Conservation (phyloP, 345 rosid genomes). For the Lenwebbia sp. region DNA sequence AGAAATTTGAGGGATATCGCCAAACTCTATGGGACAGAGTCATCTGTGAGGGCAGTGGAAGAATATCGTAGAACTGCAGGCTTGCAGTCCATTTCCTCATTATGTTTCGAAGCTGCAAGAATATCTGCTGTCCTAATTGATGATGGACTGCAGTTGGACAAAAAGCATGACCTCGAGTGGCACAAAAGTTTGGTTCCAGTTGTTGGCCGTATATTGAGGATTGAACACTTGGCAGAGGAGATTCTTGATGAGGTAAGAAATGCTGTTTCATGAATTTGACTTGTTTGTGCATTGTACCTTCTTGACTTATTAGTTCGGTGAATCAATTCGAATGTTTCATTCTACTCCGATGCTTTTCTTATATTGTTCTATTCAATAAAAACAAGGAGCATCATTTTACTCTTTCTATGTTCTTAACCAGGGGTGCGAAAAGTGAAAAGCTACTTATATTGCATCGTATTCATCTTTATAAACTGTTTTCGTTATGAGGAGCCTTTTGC, state of each 20-base stretch:
- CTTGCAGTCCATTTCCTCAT: constrained; percentile 36
- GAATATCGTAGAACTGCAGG: constrained; percentile 50
- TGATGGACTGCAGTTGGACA: constrained; percentile 79
- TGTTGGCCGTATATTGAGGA: constrained; percentile 74
- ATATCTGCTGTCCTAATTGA: constrained; percentile 80
- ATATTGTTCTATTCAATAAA: neutral
- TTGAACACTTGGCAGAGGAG: constrained; percentile 76
- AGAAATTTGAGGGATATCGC: constrained; percentile 77
- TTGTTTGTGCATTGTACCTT: neutral
- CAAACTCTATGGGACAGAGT: constrained; percentile 54
- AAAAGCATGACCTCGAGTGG: constrained; percentile 64
- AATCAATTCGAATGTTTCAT: neutral
- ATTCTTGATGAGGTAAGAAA: constrained; percentile 51
- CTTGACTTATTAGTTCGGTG: neutral
- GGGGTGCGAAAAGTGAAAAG: neutral
- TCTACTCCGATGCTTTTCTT: neutral
- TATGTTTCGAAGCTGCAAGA: constrained; percentile 63
- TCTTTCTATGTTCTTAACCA: neutral
- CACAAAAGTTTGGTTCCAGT: constrained; percentile 45
- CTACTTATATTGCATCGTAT: neutral
- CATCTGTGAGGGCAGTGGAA: constrained; percentile 54
- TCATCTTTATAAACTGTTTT: neutral
- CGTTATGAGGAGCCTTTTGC: neutral
- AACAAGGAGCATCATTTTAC: neutral
- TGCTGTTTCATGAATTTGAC: neutral